Conservation (phyloP, 2,329 filamentous ascomycete species). For the Exophiala bonariae region DNA sequence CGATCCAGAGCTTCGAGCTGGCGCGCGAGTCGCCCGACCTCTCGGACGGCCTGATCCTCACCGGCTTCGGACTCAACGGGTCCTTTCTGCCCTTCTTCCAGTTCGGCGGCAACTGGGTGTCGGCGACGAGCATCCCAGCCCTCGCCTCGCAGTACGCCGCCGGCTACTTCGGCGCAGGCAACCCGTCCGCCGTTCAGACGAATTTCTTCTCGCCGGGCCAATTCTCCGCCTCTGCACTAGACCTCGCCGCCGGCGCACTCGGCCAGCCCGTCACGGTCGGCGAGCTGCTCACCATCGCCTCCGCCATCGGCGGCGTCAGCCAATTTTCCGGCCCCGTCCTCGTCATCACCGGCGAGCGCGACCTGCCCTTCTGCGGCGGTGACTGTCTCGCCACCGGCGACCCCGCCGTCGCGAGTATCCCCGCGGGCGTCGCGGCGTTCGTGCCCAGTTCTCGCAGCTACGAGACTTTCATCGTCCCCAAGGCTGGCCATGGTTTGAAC, state of each 20-base stretch:
- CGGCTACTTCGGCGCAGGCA: conserved; percentile 44
- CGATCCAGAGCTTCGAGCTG: conserved; percentile 57
- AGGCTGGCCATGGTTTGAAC: conserved; percentile 55
- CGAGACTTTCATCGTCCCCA: conserved; percentile 54
- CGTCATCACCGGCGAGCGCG: conserved; percentile 56
- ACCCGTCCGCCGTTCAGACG: conserved; percentile 48
- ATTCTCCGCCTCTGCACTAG: conserved; percentile 57
- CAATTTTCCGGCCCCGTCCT: conserved; percentile 56
- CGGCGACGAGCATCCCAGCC: conserved; percentile 13
- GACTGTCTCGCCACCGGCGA: conserved; percentile 53
- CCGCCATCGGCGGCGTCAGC: conserved; percentile 30
- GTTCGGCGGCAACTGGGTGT: conserved; percentile 18
- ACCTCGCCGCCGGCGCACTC: too few species aligned
- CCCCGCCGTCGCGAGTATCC: conserved; percentile 42
- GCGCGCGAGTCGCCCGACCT: conserved; percentile 44
- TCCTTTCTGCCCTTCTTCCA: conserved; percentile 42
- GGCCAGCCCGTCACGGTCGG: conserved; percentile 60
- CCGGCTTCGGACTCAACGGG: conserved; percentile 57
- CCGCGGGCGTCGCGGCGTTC: conserved; percentile 40
- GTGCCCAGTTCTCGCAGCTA: conserved; percentile 53
- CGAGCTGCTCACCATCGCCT: conserved; percentile 59
- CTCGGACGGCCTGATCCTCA: conserved; percentile 60
- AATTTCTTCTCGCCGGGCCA: conserved; percentile 51
- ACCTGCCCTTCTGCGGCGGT: conserved; percentile 62
- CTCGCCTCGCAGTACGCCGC: conserved; percentile 56